Evolutionary conservation across 1,284 basidiomycete genomes (phyloP).

Genomic region (Chondrostereum purpureum): DNA sequence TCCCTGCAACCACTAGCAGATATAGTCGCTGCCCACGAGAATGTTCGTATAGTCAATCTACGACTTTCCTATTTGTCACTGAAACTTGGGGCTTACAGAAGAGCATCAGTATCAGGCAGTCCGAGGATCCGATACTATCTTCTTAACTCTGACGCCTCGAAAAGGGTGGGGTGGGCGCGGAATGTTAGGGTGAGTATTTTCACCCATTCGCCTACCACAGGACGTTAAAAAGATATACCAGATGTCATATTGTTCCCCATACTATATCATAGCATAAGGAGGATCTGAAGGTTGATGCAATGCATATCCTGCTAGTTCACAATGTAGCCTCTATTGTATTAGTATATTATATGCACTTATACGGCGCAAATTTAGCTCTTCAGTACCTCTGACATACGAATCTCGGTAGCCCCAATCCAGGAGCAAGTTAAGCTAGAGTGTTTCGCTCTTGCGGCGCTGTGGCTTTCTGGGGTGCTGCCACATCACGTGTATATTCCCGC

Average conservation of each 20-base stretch:
- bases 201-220: neutral
- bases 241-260: conserved; percentile 72
- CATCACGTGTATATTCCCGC: neutral
- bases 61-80: conserved; percentile 1
- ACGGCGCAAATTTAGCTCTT: no score
- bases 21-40: conserved; percentile 67
- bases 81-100: conserved; percentile 20
- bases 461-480: no score
- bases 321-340: no score
- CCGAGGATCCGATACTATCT: conserved; percentile 26
- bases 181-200: conserved; percentile 60
- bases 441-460: no score
- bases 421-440: no score
- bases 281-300: no score
- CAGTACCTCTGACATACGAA: no score
- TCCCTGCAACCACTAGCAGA: conserved; percentile 64
- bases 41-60: conserved; percentile 40
- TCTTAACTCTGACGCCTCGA: conserved; percentile 31
- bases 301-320: no score
- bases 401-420: no score
- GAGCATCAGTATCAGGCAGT: conserved; percentile 34
- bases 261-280: conserved; percentile 16
- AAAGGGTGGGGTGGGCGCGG: conserved; percentile 66
- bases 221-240: conserved; percentile 19
- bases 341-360: no score